A percentile compares a stretch with the other conserved stretches of the same genome.
Evolutionary conservation across 2,329 filamentous ascomycete species (phyloP).

Genomic region (Penicillium sclerotigenum): DNA sequence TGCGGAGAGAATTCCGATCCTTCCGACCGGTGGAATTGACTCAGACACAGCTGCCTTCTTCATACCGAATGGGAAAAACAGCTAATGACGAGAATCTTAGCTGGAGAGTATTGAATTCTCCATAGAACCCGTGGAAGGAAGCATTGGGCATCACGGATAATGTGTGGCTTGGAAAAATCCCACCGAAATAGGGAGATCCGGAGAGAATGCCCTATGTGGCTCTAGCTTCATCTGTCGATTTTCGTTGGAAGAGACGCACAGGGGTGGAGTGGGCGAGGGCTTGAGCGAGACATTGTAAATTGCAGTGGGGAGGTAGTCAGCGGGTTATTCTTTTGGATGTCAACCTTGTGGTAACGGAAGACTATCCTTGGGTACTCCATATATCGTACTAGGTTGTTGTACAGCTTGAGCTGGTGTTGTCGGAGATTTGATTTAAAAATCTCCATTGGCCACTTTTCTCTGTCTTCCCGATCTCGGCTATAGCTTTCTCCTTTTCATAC

Average conservation of each 20-base stretch:
- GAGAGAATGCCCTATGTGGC: neutral
- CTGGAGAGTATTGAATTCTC: neutral
- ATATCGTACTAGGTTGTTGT: neutral
- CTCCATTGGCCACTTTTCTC: neutral
- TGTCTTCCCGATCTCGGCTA: neutral
- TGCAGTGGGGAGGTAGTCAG: neutral
- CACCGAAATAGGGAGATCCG: neutral
- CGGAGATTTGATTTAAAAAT: neutral
- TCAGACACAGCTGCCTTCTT: neutral
- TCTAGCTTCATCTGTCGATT: neutral
- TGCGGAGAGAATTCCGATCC: neutral
- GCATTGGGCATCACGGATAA: neutral
- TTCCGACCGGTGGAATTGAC: neutral
- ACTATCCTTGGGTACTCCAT: neutral
- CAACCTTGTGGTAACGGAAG: constrained; percentile 1
- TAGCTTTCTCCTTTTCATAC: neutral
- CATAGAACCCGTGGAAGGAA: no score
- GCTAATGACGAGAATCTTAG: neutral
- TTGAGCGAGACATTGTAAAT: neutral
- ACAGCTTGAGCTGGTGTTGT: neutral
- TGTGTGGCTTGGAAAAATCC: neutral
- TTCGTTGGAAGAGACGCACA: neutral
- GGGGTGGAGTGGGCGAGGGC: neutral
- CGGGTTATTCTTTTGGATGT: neutral
- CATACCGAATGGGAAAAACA: neutral